These are phyloP conservation scores for Begonia masoniana DNA, from an alignment of 306 rosid species.

Conservation along the genomic window DNA sequence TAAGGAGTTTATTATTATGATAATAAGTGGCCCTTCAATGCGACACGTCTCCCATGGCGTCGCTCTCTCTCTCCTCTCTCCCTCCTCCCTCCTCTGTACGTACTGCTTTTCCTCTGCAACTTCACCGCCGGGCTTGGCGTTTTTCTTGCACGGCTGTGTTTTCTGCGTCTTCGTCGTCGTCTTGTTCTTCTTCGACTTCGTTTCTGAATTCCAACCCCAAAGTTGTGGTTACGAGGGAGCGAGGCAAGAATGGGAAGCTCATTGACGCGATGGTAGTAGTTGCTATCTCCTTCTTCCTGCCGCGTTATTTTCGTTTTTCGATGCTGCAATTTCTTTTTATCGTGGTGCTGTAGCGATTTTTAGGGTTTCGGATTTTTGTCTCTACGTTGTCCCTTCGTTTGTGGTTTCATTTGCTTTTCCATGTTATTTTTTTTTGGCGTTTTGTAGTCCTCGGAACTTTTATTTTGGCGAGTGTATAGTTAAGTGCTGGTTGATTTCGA, in stretches of 20 bases:
- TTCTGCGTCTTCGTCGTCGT: conserved; percentile 25
- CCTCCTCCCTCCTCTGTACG: conserved; percentile 15
- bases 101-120: conserved; percentile 21
- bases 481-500: too few species aligned
- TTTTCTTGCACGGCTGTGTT: conserved; percentile 12
- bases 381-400: background rate
- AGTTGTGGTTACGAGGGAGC: conserved; percentile 95
- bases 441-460: background rate
- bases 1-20: conserved; percentile 2
- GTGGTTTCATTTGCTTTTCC: background rate
- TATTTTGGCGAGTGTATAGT: background rate
- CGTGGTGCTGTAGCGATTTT: background rate
- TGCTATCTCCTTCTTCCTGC: background rate
- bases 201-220: conserved; percentile 23
- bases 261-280: conserved; percentile 55
- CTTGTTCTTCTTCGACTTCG: conserved; percentile 16
- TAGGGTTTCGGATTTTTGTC: background rate
- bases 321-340: conserved; percentile 1
- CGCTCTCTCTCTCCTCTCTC: conserved; percentile 20
- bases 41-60: conserved; percentile 85
- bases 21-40: conserved; percentile 27
- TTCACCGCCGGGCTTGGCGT: conserved; percentile 32
- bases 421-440: background rate
- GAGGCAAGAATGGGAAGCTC: conserved; percentile 90
- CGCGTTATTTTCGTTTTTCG: background rate